A percentile compares a stretch with the other conserved stretches of the same genome.
These are phyloP conservation scores for Nadsonia fulvescens DNA, from an alignment of 805 yeast genomes.

Conservation along the genomic window DNA sequence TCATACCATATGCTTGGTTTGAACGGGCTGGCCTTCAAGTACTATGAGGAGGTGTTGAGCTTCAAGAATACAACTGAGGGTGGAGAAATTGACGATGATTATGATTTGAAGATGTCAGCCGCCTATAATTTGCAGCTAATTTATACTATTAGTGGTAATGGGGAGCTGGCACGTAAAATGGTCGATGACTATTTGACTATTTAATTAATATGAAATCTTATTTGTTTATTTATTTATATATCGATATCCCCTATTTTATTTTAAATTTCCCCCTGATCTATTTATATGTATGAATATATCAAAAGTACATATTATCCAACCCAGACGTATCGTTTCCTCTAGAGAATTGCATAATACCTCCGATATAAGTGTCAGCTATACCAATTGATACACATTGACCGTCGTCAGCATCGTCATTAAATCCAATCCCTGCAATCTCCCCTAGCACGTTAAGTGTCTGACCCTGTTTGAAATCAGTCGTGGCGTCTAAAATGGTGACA, in stretches of 20 bases:
- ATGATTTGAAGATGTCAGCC: conserved; percentile 54
- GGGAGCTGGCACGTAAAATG: conserved; percentile 39
- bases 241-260: conserved; percentile 1
- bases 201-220: conserved; percentile 10
- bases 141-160: conserved; percentile 60
- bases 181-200: conserved; percentile 48
- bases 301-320: too few relatives aligned
- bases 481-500: conserved; percentile 29
- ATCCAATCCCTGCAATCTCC: conserved; percentile 37
- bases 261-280: too few relatives aligned
- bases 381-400: conserved; percentile 36
- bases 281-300: too few relatives aligned
- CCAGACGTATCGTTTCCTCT: too few relatives aligned
- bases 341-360: conserved; percentile 34
- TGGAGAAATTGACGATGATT: conserved; percentile 28
- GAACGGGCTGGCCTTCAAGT: conserved; percentile 49
- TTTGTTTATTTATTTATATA: conserved; percentile 1
- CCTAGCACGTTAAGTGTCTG: conserved; percentile 41
- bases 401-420: conserved; percentile 25
- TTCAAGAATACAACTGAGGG: conserved; percentile 13
- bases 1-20: conserved; percentile 73
- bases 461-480: conserved; percentile 10
- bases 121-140: conserved; percentile 72
- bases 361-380: conserved; percentile 34
- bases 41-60: conserved; percentile 50